Percentiles rank a stretch among this genome's conserved stretches.
phyloP scores from a whole-genome alignment of 2,329 filamentous ascomycete species.

The Massarina eburnea region DNA sequence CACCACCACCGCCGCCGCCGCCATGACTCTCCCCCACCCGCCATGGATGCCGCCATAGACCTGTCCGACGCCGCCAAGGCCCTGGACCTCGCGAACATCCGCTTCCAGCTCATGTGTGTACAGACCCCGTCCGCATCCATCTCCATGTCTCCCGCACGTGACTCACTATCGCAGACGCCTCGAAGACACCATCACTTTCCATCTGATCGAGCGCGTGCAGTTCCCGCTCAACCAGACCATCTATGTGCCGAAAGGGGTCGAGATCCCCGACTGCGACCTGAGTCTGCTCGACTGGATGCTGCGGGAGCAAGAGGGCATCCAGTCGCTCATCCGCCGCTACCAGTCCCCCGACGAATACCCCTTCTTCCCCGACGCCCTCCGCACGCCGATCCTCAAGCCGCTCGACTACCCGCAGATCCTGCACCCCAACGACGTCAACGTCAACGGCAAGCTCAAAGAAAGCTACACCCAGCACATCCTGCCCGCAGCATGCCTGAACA shows the following conservation, averaged over 20 bases:
- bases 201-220: slow-evolving; percentile 96
- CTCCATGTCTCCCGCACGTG: neutral
- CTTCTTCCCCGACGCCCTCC: slow-evolving; percentile 84
- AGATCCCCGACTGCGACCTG: slow-evolving; percentile 70
- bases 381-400: slow-evolving; percentile 80
- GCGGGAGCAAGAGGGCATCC: slow-evolving; percentile 82
- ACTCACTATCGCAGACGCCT: slow-evolving; percentile 66
- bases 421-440: slow-evolving; percentile 84
- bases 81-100: slow-evolving; percentile 86
- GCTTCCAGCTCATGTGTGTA: slow-evolving; percentile 87
- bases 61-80: slow-evolving; percentile 82
- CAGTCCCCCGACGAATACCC: slow-evolving; percentile 96
- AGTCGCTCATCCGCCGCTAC: slow-evolving; percentile 91
- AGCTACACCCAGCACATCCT: slow-evolving; percentile 84
- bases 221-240: slow-evolving; percentile 90
- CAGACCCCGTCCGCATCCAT: neutral
- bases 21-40: slow-evolving; percentile 14
- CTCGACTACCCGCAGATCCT: slow-evolving; percentile 87
- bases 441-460: slow-evolving; percentile 83
- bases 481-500: slow-evolving; percentile 77
- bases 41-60: slow-evolving; percentile 90
- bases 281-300: slow-evolving; percentile 96
- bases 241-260: slow-evolving; percentile 78
- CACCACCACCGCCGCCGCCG: neutral
- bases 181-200: slow-evolving; percentile 96